Evolutionary conservation across 495 filamentous ascomycete genomes (phyloP), one percentile per base, ranked within the genome.

Genomic region (Cryomyces minteri): DNA sequence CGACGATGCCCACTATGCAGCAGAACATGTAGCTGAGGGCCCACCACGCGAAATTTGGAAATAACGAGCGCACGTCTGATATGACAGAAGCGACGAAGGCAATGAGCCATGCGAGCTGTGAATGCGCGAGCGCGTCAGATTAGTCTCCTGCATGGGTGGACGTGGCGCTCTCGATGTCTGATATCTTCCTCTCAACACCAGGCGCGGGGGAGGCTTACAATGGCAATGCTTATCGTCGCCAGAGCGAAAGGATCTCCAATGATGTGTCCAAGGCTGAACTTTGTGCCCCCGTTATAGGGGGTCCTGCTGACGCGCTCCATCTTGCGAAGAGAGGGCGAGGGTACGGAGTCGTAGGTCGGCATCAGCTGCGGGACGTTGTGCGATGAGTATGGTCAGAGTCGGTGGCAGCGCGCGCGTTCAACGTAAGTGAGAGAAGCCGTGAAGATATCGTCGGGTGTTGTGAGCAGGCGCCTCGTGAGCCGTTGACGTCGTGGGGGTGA

Each of bases 241-340:
- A 96, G 73, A 43, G 90, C 88, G 65, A 99, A 95, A 3, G 92
- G 92, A 66, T 96, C 88, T 53, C 90, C 90, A 41, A 95, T 67
- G 44, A 96, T 84, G 62, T 94, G 87, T 55, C 83, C 85, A 59
- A 86, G 63, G 51, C 73, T 80, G 54, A 92, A 77, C 38, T 56
- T 47, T 48, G 68, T 67, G 57, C 75, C 51, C 58, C 74, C 56
- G 56, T 68, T 65, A 69, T 67, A 54, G 62, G 51, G 54, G 50
- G 54, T 65, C 60, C 48, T 48, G 46, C 45, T 46, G 18, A 25
- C 18, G 49, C 69, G 67, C 58, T 85, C 79, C 82, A 90, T 88
- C 74, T 88, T 88, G 63, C 69, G 72, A 52, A 87, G 62, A 48
- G 84, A 85, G 49, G 80, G 79, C 54, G 82, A 83, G 53, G 71